Evolutionary conservation across 495 filamentous ascomycete species (phyloP).

Genomic region (Aspergillus ellipticus): DNA sequence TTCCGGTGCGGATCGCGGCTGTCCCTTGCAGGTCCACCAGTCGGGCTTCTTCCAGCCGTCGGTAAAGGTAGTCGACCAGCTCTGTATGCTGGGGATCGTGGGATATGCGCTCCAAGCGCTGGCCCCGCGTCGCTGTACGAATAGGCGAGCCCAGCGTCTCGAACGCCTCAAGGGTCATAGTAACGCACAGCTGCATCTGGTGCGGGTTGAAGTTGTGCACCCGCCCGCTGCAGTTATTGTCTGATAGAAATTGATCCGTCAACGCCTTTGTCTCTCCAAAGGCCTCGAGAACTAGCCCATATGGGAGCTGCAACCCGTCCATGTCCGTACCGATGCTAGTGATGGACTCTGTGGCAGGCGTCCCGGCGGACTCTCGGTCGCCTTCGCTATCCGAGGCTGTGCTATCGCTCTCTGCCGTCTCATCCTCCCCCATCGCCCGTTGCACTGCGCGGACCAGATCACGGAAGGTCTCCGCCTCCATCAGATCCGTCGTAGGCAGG

Average conservation of each 20-base stretch:
- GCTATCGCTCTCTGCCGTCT: not conserved
- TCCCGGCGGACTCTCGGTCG: not conserved
- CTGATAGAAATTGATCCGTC: slow-evolving; percentile 37
- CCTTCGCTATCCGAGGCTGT: not conserved
- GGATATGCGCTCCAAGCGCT: slow-evolving; percentile 30
- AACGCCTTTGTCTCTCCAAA: slow-evolving; percentile 28
- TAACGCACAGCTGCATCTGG: slow-evolving; percentile 35
- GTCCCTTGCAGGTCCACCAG: slow-evolving; percentile 33
- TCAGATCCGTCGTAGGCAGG: slow-evolving; percentile 30
- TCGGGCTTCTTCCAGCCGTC: slow-evolving; percentile 38
- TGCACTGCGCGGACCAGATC: slow-evolving; percentile 16
- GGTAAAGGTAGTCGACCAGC: slow-evolving; percentile 39
- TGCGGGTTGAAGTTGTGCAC: slow-evolving; percentile 22
- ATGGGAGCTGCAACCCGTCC: slow-evolving; percentile 6
- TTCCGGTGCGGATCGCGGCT: slow-evolving; percentile 36
- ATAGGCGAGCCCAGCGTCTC: slow-evolving; percentile 38
- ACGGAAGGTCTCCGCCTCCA: slow-evolving; percentile 28
- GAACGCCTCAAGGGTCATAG: slow-evolving; percentile 42
- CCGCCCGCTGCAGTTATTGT: slow-evolving; percentile 34
- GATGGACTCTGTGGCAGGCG: not conserved
- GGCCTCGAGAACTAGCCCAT: slow-evolving; percentile 11
- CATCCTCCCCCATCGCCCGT: slow-evolving; percentile 2
- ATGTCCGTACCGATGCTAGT: slow-evolving; percentile 8
- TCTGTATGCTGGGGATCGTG: slow-evolving; percentile 29
- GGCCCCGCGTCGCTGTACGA: slow-evolving; percentile 24